Base-by-base conservation (phyloP, 352 stramenopile genomes). In the Thraustotheca clavata region DNA sequence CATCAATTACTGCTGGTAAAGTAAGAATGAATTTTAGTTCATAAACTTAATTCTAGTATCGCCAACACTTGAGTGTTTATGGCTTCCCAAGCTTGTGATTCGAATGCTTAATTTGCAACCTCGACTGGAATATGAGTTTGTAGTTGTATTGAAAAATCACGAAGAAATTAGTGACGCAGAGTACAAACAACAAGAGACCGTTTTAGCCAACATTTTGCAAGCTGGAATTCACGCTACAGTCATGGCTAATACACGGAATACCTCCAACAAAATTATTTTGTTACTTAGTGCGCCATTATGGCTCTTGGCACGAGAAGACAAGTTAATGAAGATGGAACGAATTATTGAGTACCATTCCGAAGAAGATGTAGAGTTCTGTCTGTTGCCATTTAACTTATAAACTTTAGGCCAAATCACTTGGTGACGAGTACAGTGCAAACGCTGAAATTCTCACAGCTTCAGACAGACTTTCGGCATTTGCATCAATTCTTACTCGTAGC, bases 101-200 rank as follows among this genome's bases (percentile, higher is more conserved):
- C 75, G 73, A 55, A 76, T 84, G 75, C 75, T 86, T 59, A 86
- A 83, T 61, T 61, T 86, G 22, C 75, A 81, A 67, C 71, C 77
- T 32, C 77, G 77, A 5, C 71, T 86, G 60, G 75, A 82, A 36
- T 70, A 76, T 60, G 77, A 86, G 71, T 86, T 86, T 50, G 75
- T 71, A 32, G 39, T 86, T 1, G 63, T 84, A 11, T 70, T 84
- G 33, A 71, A 86, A 57, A 80, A 82, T 62, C 61, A 62, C 22
- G 52, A 52, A 26, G 61, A 49, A 27, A 62, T 60, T 9, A 46
- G 41, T 0, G 75, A 78, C 9, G 43, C 62, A 40, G 35, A 72
- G 0, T 61, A 70, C 7, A 66, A 70, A 38, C 70, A 62, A 35
- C 75, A 83, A 26, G 72, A 83, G 22, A 70, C 72, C 31, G 24